Conservation (phyloP, 2,329 filamentous ascomycete species). For the Pezicula radicicola region DNA sequence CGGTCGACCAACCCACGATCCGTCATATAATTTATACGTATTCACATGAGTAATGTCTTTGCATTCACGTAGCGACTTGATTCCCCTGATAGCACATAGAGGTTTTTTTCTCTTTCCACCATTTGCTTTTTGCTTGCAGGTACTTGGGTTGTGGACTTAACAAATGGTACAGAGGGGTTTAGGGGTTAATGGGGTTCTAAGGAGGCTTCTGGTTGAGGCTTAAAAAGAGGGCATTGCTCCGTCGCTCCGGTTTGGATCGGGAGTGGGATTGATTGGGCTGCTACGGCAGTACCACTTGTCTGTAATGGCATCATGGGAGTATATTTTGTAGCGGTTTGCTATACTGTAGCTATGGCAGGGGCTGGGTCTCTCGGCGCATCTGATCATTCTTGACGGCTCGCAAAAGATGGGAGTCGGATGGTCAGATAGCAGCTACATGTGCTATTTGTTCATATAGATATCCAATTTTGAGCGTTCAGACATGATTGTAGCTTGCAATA, state of each 20-base stretch:
- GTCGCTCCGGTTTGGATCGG: not conserved
- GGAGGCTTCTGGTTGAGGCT: not conserved
- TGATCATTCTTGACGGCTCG: not conserved
- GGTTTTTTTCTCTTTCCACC: not conserved
- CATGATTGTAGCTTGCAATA: too few species aligned
- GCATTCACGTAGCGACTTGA: conserved; percentile 3
- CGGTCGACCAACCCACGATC: too few species aligned
- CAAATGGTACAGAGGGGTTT: not conserved
- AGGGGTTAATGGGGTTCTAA: not conserved
- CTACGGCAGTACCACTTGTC: not conserved
- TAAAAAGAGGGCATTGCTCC: not conserved
- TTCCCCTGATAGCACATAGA: conserved; percentile 5
- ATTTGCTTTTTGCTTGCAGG: not conserved
- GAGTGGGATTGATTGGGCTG: not conserved
- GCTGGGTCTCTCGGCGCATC: not conserved
- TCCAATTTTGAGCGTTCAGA: too few species aligned
- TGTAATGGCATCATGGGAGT: not conserved
- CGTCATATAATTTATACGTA: not conserved
- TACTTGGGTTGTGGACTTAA: not conserved
- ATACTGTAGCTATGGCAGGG: not conserved
- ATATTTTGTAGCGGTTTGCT: not conserved
- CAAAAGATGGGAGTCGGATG: too few species aligned
- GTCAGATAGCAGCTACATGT: too few species aligned
- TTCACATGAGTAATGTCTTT: not conserved
- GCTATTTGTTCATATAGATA: too few species aligned